Conservation (phyloP, 2,329 filamentous ascomycete genomes). For the Fusarium sp. region DNA sequence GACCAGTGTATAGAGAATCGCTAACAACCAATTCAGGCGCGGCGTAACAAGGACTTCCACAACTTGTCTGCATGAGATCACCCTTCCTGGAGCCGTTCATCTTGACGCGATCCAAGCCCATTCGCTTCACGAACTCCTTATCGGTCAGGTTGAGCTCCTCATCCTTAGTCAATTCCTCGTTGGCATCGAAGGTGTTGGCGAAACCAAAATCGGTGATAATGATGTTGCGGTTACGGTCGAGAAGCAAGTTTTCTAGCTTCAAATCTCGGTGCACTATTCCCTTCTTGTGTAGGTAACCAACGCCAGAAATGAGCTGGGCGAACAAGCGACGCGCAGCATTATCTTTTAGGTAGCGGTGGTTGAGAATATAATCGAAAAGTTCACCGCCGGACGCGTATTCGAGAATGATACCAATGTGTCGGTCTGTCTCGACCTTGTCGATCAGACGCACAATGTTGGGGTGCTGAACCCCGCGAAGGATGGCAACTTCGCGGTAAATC, state of each 20-base stretch:
- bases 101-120: conserved; percentile 84
- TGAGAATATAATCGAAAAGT: conserved; percentile 97
- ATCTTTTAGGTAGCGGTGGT: conserved; percentile 96
- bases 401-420: conserved; percentile 96
- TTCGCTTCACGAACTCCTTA: conserved; percentile 86
- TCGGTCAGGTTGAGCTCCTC: conserved; percentile 89
- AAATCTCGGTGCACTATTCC: conserved; percentile 97
- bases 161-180: conserved; percentile 88
- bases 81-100: conserved; percentile 82
- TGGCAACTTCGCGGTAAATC: conserved; percentile 96
- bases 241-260: conserved; percentile 93
- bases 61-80: conserved; percentile 99
- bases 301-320: conserved; percentile 93
- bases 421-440: conserved; percentile 98
- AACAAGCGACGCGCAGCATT: conserved; percentile 90
- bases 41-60: conserved; percentile 96
- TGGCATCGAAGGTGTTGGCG: conserved; percentile 94
- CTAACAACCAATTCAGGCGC: conserved; percentile 97
- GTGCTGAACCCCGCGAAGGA: conserved; percentile 86
- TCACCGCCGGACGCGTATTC: conserved; percentile 98
- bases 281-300: conserved; percentile 98
- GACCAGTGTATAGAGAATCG: conserved; percentile 94
- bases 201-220: conserved; percentile 99
- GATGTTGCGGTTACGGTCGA: conserved; percentile 97
- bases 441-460: conserved; percentile 97